Evolutionary conservation across 345 rosid species (phyloP).

Genomic region (Lagerstroemia speciosa): DNA sequence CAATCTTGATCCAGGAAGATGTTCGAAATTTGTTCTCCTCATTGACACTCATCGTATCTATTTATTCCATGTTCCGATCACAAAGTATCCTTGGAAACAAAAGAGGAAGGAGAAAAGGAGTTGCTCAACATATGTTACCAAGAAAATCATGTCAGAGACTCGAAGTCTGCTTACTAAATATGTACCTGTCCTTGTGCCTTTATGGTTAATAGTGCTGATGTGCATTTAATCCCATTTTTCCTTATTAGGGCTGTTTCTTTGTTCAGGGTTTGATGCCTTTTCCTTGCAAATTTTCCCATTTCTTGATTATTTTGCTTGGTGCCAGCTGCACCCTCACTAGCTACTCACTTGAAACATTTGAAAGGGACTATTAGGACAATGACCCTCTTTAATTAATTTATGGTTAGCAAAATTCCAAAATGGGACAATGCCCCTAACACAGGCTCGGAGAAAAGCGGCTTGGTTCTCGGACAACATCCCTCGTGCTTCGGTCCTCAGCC

Average conservation of each 20-base stretch:
- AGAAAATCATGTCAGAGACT: not conserved
- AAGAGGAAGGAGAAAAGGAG: not conserved
- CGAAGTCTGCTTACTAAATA: not conserved
- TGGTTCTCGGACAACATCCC: too few species aligned
- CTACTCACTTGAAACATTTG: not conserved
- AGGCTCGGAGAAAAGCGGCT: too few species aligned
- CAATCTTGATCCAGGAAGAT: too few species aligned
- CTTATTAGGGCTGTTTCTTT: not conserved
- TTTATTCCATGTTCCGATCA: too few species aligned
- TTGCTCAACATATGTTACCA: not conserved
- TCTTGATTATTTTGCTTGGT: not conserved
- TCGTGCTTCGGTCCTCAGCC: too few species aligned
- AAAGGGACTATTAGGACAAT: not conserved
- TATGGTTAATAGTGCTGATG: not conserved
- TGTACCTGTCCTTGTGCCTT: not conserved
- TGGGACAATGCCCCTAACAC: too few species aligned
- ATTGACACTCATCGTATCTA: too few species aligned
- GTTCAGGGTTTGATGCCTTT: constrained; percentile 4
- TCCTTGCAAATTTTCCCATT: not conserved
- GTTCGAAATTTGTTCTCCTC: too few species aligned
- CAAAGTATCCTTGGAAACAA: too few species aligned
- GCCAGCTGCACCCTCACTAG: not conserved
- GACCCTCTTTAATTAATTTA: not conserved
- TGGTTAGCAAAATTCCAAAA: not conserved
- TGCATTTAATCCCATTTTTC: constrained; percentile 1